phyloP scores from a whole-genome alignment of 2,329 filamentous ascomycete genomes.

The Colletotrichum sp. region DNA sequence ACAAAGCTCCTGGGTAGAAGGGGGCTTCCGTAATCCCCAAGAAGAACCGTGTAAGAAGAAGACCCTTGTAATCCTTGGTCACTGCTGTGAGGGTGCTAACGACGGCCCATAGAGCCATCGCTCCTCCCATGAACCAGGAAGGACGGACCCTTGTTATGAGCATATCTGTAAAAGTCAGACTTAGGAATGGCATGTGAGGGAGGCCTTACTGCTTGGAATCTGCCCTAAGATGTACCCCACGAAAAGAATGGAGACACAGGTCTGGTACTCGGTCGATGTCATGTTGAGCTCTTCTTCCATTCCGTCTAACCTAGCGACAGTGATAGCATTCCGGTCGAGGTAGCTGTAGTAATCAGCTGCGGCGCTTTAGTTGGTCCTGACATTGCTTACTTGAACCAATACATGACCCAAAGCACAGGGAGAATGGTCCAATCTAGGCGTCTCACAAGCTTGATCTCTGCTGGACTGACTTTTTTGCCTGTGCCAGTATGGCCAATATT shows the following conservation, averaged over 20 bases:
- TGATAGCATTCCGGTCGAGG: slow-evolving; percentile 25
- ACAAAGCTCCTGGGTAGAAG: slow-evolving; percentile 24
- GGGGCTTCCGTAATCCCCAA: slow-evolving; percentile 37
- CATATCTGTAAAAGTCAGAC: neutral
- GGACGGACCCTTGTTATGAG: slow-evolving; percentile 11
- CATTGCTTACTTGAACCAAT: slow-evolving; percentile 17
- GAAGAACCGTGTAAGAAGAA: slow-evolving; percentile 38
- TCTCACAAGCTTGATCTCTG: slow-evolving; percentile 40
- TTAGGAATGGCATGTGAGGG: neutral
- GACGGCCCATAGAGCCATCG: slow-evolving; percentile 15
- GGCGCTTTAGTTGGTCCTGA: neutral
- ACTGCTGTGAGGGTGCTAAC: slow-evolving; percentile 30
- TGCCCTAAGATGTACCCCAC: slow-evolving; percentile 33
- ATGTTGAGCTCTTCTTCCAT: slow-evolving; percentile 31
- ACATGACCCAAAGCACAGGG: slow-evolving; percentile 39
- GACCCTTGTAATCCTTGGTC: slow-evolving; percentile 31
- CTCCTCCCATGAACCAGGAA: slow-evolving; percentile 2
- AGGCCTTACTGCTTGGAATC: slow-evolving; percentile 32
- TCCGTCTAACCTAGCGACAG: slow-evolving; percentile 9
- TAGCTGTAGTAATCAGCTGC: neutral
- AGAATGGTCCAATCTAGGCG: slow-evolving; percentile 36
- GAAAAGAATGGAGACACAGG: slow-evolving; percentile 25
- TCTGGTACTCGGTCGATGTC: slow-evolving; percentile 28
- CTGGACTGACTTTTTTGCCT: slow-evolving; percentile 39
- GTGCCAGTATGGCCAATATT: slow-evolving; percentile 38